Conservation (phyloP, 805 yeast species). For the Saturnispora serradocipensis region DNA sequence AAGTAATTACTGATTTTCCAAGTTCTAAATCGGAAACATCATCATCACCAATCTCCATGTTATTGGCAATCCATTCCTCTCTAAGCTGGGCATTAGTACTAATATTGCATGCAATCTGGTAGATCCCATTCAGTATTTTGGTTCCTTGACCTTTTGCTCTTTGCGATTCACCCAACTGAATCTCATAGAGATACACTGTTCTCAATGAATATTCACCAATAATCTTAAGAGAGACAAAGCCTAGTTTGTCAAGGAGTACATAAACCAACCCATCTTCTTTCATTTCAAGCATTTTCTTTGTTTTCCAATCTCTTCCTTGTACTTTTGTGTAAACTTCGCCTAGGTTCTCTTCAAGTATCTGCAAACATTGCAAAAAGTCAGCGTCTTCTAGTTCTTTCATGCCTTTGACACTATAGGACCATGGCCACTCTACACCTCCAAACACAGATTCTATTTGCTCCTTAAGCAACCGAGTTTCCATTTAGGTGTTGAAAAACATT, state of each 20-base stretch:
- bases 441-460: neutral
- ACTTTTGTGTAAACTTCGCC: constrained; percentile 19
- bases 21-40: constrained; percentile 2
- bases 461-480: neutral
- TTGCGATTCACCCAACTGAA: constrained; percentile 34
- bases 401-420: neutral
- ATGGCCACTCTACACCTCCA: neutral
- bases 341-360: constrained; percentile 21
- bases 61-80: constrained; percentile 6
- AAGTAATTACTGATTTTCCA: neutral
- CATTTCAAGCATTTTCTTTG: constrained; percentile 37
- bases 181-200: constrained; percentile 47
- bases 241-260: constrained; percentile 30
- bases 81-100: constrained; percentile 5
- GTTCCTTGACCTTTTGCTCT: constrained; percentile 34
- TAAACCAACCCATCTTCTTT: constrained; percentile 39
- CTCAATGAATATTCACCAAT: constrained; percentile 31
- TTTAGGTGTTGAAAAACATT: too few species aligned
- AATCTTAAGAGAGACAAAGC: constrained; percentile 40
- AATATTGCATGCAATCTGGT: constrained; percentile 22
- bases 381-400: neutral
- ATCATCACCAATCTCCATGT: neutral
- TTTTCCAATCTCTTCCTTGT: constrained; percentile 34
- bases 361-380: constrained; percentile 12
- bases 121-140: constrained; percentile 29